Conservation (phyloP, 805 yeast species). For the baker's yeast (Saccharomyces cerevisiae) region DNA sequence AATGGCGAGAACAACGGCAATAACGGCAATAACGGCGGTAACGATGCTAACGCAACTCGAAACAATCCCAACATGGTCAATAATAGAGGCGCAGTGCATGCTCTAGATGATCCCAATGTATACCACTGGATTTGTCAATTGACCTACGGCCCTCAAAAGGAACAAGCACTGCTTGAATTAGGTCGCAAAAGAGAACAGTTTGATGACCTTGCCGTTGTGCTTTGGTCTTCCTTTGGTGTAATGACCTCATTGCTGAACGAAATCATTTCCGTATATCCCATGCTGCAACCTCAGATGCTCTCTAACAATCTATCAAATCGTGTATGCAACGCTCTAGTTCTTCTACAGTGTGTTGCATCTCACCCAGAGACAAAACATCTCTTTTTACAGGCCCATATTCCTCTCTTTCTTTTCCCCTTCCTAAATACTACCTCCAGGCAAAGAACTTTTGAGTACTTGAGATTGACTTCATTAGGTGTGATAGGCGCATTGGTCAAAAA, state of each 20-base stretch:
- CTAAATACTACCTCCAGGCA: constrained; percentile 86
- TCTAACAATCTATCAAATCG: constrained; percentile 83
- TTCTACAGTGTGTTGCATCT: constrained; percentile 93
- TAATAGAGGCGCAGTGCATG: constrained; percentile 27
- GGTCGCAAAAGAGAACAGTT: constrained; percentile 93
- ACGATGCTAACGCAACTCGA: constrained; percentile 1
- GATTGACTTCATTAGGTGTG: constrained; percentile 90
- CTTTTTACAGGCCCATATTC: constrained; percentile 84
- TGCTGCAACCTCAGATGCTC: constrained; percentile 76
- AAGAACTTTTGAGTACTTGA: constrained; percentile 85
- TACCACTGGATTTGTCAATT: constrained; percentile 85
- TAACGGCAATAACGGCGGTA: constrained; percentile 8
- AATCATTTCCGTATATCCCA: constrained; percentile 82
- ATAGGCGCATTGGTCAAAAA: constrained; percentile 94
- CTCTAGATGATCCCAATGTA: constrained; percentile 70
- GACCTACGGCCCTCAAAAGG: constrained; percentile 84
- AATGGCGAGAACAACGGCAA: constrained; percentile 5
- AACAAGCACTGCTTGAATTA: constrained; percentile 82
- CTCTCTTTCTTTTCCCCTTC: constrained; percentile 87
- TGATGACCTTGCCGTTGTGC: constrained; percentile 83
- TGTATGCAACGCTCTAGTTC: constrained; percentile 91
- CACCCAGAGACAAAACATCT: constrained; percentile 82
- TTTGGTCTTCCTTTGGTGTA: constrained; percentile 95
- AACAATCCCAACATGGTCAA: constrained; percentile 2
- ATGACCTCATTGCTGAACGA: constrained; percentile 88